phyloP scores from a whole-genome alignment of 2,329 filamentous ascomycete species.

The Fusarium stilboides region DNA sequence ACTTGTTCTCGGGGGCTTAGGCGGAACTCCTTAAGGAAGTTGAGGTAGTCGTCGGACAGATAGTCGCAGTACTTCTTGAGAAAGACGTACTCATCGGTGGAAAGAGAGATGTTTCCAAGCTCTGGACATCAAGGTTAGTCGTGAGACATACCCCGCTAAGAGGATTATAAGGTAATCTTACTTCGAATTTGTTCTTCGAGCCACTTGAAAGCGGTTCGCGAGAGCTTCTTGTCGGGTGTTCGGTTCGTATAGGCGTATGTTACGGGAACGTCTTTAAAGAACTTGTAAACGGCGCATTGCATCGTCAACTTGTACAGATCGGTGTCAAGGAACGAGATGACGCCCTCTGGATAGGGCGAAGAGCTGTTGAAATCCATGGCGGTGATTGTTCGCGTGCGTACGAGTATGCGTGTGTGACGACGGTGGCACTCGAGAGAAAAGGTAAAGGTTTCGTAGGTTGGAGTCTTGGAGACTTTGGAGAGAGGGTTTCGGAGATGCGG shows the following conservation, averaged over 20 bases:
- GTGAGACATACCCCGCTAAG: neutral
- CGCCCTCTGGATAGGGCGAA: conserved; percentile 79
- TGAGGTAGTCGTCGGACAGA: conserved; percentile 82
- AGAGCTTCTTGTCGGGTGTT: conserved; percentile 93
- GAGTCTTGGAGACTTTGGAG: neutral
- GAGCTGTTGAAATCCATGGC: conserved; percentile 77
- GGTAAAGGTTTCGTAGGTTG: neutral
- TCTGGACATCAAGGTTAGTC: conserved; percentile 66
- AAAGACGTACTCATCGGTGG: conserved; percentile 84
- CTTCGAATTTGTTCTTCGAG: conserved; percentile 86
- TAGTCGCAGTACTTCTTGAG: conserved; percentile 86
- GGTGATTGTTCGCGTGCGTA: conserved; percentile 3
- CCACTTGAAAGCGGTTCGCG: conserved; percentile 86
- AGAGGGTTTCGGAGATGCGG: conserved; percentile 34
- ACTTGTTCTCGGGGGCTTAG: conserved; percentile 88
- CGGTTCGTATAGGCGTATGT: conserved; percentile 97
- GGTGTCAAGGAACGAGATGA: conserved; percentile 87
- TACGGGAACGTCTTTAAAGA: conserved; percentile 86
- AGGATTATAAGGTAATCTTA: conserved; percentile 57
- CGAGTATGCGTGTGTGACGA: neutral
- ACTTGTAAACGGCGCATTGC: conserved; percentile 96
- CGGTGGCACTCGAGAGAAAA: neutral
- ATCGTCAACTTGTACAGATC: conserved; percentile 97
- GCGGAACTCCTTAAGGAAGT: conserved; percentile 85
- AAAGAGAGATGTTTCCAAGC: conserved; percentile 85